phyloP scores from a whole-genome alignment of 2,329 filamentous ascomycete genomes.

The Trichocomaceae sp. region DNA sequence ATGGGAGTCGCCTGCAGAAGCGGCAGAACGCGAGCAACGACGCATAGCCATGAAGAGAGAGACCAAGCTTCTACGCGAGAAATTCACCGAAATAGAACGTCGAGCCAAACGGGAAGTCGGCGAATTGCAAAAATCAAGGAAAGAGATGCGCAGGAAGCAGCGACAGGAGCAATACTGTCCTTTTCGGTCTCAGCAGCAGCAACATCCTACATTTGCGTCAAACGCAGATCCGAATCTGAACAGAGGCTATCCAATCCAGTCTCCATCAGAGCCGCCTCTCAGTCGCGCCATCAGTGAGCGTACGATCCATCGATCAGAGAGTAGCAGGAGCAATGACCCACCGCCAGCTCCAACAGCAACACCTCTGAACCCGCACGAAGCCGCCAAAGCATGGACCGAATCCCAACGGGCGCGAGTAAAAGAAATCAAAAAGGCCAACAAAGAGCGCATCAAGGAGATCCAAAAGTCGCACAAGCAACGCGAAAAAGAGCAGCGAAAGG shows the following conservation, averaged over 20 bases:
- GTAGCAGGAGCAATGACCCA: not conserved
- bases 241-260: not conserved
- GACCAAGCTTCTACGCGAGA: conserved; percentile 30
- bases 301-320: not conserved
- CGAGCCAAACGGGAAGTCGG: conserved; percentile 33
- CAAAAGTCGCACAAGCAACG: conserved; percentile 11
- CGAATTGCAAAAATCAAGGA: conserved; percentile 20
- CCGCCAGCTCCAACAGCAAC: too few relatives aligned
- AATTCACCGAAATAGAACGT: conserved; percentile 30
- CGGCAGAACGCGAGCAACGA: conserved; percentile 24
- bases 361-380: conserved; percentile 9
- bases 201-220: not conserved
- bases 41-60: conserved; percentile 31
- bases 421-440: conserved; percentile 13
- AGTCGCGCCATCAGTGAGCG: conserved; percentile 3
- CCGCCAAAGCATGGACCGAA: conserved; percentile 14
- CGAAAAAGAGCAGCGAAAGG: conserved; percentile 11
- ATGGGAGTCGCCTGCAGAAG: conserved; percentile 32
- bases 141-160: conserved; percentile 11
- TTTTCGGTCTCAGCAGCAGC: not conserved
- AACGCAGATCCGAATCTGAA: not conserved
- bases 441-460: conserved; percentile 10
- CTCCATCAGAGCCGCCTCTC: not conserved
- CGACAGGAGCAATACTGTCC: conserved; percentile 1
- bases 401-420: conserved; percentile 9